A percentile compares a stretch with the other conserved stretches of the same genome.
Evolutionary conservation across 495 filamentous ascomycete genomes (phyloP).

Genomic region (Aspergillus olivimuriae): DNA sequence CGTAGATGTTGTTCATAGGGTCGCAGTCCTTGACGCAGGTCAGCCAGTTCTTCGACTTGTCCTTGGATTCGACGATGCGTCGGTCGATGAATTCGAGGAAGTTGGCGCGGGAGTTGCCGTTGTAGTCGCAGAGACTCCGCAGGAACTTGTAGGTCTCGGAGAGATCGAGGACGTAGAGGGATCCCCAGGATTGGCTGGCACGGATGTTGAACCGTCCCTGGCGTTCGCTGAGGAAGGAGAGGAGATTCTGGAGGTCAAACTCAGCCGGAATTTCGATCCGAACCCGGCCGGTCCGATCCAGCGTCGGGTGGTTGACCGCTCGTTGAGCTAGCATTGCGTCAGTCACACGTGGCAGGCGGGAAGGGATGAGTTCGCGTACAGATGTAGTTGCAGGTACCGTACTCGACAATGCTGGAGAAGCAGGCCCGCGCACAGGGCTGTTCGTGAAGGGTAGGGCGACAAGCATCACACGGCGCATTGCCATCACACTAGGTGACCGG

Average conservation of each 20-base stretch:
- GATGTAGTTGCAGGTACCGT: conserved; percentile 46
- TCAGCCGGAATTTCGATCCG: conserved; percentile 37
- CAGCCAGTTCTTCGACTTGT: conserved; percentile 45
- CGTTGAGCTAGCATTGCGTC: conserved; percentile 35
- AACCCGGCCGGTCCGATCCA: conserved; percentile 28
- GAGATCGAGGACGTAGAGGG: conserved; percentile 39
- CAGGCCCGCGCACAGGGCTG: conserved; percentile 44
- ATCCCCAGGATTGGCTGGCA: conserved; percentile 40
- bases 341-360: conserved; percentile 9
- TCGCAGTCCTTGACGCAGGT: conserved; percentile 42
- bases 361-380: conserved; percentile 23
- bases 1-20: conserved; percentile 37
- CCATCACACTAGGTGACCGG: conserved; percentile 34
- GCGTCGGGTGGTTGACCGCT: conserved; percentile 38
- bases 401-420: conserved; percentile 46
- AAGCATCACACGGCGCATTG: conserved; percentile 43
- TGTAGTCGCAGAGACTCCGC: conserved; percentile 39
- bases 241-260: conserved; percentile 37
- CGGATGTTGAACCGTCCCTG: conserved; percentile 44
- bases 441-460: conserved; percentile 40
- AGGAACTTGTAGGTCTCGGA: conserved; percentile 41
- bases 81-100: conserved; percentile 44
- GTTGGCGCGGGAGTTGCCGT: conserved; percentile 39
- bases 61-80: conserved; percentile 42
- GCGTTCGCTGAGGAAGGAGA: conserved; percentile 36